Percentiles rank a stretch among this genome's conserved stretches.
phyloP scores from a whole-genome alignment of 176 grass and related monocot species.

The Secale cereale region DNA sequence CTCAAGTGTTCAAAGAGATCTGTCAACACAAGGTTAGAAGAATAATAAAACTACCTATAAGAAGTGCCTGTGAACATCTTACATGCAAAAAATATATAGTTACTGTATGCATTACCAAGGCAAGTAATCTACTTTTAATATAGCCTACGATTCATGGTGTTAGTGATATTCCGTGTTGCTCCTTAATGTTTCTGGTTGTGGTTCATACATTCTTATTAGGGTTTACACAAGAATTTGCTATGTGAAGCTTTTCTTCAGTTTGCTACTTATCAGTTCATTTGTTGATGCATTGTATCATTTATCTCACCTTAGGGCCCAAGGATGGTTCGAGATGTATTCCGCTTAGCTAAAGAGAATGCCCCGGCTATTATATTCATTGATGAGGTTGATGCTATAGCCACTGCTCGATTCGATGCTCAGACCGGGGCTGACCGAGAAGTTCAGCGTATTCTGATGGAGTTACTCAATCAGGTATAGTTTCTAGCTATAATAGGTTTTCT shows the following conservation, averaged over 20 bases:
- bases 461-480: constrained; percentile 84
- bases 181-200: constrained; percentile 5
- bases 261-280: not conserved
- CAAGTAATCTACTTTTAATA: not conserved
- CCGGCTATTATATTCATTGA: constrained; percentile 98
- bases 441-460: constrained; percentile 99
- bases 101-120: not conserved
- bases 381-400: constrained; percentile 99
- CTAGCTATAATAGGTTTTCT: not conserved
- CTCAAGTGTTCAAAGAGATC: not conserved
- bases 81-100: not conserved
- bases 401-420: constrained; percentile 98
- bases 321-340: constrained; percentile 98
- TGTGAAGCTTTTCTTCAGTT: not conserved
- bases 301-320: constrained; percentile 58
- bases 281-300: constrained; percentile 1
- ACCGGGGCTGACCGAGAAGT: constrained; percentile 97
- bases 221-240: not conserved
- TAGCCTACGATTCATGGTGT: not conserved
- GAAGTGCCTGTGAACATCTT: not conserved
- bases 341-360: constrained; percentile 97
- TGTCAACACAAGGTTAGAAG: not conserved
- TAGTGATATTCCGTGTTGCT: not conserved
- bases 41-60: not conserved
- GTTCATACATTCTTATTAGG: not conserved